Base-by-base conservation (phyloP, 2,329 filamentous ascomycete species). In the Aspergillus quadrilineatus region DNA sequence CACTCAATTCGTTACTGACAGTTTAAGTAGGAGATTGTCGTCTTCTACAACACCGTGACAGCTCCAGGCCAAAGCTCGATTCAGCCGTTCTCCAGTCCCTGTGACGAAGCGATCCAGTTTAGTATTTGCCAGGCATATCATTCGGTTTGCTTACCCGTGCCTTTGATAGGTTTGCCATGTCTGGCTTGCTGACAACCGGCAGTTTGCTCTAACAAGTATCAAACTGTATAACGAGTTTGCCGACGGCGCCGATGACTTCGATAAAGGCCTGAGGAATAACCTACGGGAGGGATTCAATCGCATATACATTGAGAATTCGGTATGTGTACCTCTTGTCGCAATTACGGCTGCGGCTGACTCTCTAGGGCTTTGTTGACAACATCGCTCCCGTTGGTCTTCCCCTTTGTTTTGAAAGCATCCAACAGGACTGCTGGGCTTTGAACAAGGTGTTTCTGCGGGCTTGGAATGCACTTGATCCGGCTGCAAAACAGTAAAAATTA, bases 201-300 rank as follows among this genome's bases (percentile, higher is more conserved):
- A 53, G 50, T 47, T 53, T 32, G 43, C 28, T 7, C 29, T 46
- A 29, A 47, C 50, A n/a, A 53, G 50, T 10, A 47, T 47, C 32
- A 12, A 36, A 6, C 15, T 53, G 14, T 53, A 47, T 43, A 34
- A n/a, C 26, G 50, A 53, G 4, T 42, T 53, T 32, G 42, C 26
- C 26, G 50, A 47, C 10, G 50, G 41, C 12, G 50, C 50, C 2
- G 8, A 45, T 4, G 26, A 53, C 6, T 53, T 47, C 26, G 28
- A 47, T 9, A 37, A 30, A 10, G 43, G 15, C 26, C 6, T n/a
- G 28, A 43, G 50, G 15, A 53, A 42, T 22, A 22, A 22, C 50
- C 9, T 53, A 12, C 42, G 34, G 34, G 50, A 47, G 4, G 50
- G 50, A 14, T 53, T 53, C n/a, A 47, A 28, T 10, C 22, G 26